Evolutionary conservation across 495 filamentous ascomycete genomes (phyloP), one percentile per base, ranked within the genome.

Genomic region (Penicillium coprophilum): DNA sequence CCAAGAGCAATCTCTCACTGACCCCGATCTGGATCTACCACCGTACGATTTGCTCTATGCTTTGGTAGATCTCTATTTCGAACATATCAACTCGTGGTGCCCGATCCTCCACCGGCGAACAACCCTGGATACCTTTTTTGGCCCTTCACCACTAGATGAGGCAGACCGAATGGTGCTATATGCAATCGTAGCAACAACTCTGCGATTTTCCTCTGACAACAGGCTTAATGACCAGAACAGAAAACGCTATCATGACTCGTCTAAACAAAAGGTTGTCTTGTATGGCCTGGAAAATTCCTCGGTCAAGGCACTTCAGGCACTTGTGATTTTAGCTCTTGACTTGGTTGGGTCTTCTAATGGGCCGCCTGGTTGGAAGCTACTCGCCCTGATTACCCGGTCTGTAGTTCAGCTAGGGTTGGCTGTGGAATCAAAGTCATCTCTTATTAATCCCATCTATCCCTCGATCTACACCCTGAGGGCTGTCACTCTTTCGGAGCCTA

Each of bases 11-110:
- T 75, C 73, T 5, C 57, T 77, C 11, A 59, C 80, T 67, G 65
- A 75, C 72, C 80, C 85, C 6, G 89, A 92, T 59, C 79, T 88
- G 46, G 88, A 91, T 56, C 81, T 95, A 17, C 91, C 91, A 1
- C 90, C 91, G 6, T 92, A 95, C 56, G 89, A 93, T 69, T 68
- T 96, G 19, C 71, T 95, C 7, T 94, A 90, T 59, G 84, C 87
- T 2, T 72, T 96, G 23, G 87, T 89, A 7, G 89, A 95, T 64
- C 76, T 95, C 3, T 96, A 92, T 69, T 96, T 96, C 69, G 89
- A 93, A 60, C 88, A 94, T 58, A 84, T 96, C 66, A 92, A 95
- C 66, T 88, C 89, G 0, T 95, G 90, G 87, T 95, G 89, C 71
- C 91, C 91, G 0, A 93, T 96, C 20, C 76, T 96, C 17, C 89